These are phyloP conservation scores for Amoebophrya sp. DNA, from an alignment of 169 alveolate genomes.

Conservation along the genomic window DNA sequence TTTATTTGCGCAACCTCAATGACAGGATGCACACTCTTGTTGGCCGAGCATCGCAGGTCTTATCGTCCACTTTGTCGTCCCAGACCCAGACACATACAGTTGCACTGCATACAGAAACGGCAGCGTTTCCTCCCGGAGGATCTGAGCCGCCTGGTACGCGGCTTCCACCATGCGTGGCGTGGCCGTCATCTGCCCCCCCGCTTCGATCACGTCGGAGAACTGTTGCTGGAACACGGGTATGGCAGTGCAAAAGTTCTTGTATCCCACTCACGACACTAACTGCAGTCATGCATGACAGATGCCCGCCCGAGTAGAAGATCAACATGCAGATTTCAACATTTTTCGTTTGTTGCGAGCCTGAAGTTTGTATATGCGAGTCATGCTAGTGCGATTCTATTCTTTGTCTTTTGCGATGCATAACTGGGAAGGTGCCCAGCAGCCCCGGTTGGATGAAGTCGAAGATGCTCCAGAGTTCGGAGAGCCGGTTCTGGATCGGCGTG, in stretches of 20 bases:
- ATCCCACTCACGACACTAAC: no score
- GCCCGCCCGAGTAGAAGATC: no score
- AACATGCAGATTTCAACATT: neutral
- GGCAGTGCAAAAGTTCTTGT: no score
- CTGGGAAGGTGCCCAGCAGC: constrained; percentile 74
- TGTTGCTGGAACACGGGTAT: constrained; percentile 1
- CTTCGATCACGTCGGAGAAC: constrained; percentile 15
- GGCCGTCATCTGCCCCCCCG: constrained; percentile 41
- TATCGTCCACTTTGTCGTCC: no score
- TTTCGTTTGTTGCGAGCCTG: neutral
- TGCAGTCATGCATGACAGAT: no score
- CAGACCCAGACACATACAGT: no score
- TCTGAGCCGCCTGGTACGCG: constrained; percentile 52
- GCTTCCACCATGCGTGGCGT: constrained; percentile 45
- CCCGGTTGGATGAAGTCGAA: constrained; percentile 88
- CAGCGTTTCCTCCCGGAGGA: constrained; percentile 47
- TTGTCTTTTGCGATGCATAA: constrained; percentile 61
- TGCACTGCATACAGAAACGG: constrained; percentile 46
- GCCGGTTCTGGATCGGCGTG: constrained; percentile 86
- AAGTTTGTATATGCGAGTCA: neutral
- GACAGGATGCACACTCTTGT: no score
- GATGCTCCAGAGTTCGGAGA: constrained; percentile 86
- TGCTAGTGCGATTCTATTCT: constrained; percentile 44
- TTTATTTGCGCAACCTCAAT: no score
- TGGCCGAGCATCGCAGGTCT: no score